Conservation (phyloP, 148 eudicot species). For the Camellia japonica region DNA sequence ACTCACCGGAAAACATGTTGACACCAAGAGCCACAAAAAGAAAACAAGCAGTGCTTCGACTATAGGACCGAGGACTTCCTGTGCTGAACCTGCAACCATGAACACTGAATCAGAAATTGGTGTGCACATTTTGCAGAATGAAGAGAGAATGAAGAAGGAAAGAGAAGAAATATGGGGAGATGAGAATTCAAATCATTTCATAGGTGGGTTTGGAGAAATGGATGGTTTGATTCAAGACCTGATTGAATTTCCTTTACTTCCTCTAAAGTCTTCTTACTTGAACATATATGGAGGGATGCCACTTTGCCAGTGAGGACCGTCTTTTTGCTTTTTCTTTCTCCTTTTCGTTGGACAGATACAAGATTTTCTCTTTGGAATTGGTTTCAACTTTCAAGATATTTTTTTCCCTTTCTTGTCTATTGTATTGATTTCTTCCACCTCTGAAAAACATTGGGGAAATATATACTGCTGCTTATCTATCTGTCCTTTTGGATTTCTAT, state of each 20-base stretch:
- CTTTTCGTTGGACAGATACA: neutral
- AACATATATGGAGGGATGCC: neutral
- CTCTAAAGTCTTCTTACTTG: slow-evolving; percentile 1
- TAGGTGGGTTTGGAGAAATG: neutral
- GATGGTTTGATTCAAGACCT: neutral
- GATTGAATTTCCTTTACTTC: slow-evolving; percentile 10
- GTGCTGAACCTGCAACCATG: neutral
- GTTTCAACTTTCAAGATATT: no score
- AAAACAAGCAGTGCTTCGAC: neutral
- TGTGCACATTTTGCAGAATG: neutral
- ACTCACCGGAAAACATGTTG: slow-evolving; percentile 45
- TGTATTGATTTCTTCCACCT: neutral
- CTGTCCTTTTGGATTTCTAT: neutral
- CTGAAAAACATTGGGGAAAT: neutral
- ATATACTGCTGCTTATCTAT: neutral
- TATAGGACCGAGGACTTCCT: neutral
- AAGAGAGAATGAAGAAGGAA: slow-evolving; percentile 8
- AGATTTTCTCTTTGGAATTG: no score
- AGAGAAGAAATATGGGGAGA: neutral
- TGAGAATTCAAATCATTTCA: slow-evolving; percentile 3
- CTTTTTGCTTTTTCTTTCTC: neutral
- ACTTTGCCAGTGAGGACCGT: neutral
- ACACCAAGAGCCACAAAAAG: neutral
- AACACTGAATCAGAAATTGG: neutral
- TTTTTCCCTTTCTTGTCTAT: neutral